Percentiles rank a stretch among this genome's conserved stretches.
Conservation (phyloP, 768 basidiomycete genomes). For the Suillus ampliporus region DNA sequence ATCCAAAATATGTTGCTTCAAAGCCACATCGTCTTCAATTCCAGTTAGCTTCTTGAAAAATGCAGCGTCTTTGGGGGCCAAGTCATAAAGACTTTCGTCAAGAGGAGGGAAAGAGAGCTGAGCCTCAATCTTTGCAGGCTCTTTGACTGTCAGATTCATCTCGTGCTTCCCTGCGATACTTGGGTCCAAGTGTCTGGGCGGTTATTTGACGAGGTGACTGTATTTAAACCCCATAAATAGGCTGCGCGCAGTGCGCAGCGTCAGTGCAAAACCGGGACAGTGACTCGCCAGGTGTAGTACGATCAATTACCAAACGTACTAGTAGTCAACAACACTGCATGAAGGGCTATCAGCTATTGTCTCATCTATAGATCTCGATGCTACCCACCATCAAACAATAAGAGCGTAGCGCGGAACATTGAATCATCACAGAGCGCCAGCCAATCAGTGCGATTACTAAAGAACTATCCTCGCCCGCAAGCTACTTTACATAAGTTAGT, state of each 20-base stretch:
- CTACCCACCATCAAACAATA: neutral
- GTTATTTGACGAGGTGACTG: too few relatives aligned
- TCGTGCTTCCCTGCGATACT: too few relatives aligned
- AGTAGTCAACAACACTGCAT: neutral
- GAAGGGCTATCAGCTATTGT: neutral
- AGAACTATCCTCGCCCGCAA: neutral
- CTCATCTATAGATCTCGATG: neutral
- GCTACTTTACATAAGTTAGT: neutral
- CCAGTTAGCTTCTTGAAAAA: slow-evolving; percentile 32
- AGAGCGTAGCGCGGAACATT: neutral
- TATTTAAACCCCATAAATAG: too few relatives aligned
- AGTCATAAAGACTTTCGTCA: slow-evolving; percentile 7
- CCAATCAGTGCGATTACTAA: neutral
- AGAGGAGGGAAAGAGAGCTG: slow-evolving; percentile 1
- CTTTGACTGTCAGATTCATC: neutral
- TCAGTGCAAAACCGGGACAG: neutral
- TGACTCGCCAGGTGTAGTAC: neutral
- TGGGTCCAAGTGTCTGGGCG: too few relatives aligned
- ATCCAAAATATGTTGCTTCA: slow-evolving; percentile 31
- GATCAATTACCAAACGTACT: neutral
- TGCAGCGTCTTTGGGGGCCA: slow-evolving; percentile 1
- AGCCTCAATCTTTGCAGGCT: neutral
- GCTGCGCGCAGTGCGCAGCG: neutral
- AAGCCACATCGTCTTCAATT: slow-evolving; percentile 27
- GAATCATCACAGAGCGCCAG: neutral